Evolutionary conservation across 257 asterid genomes (phyloP).

Genomic region (Forsythia viridissima): DNA sequence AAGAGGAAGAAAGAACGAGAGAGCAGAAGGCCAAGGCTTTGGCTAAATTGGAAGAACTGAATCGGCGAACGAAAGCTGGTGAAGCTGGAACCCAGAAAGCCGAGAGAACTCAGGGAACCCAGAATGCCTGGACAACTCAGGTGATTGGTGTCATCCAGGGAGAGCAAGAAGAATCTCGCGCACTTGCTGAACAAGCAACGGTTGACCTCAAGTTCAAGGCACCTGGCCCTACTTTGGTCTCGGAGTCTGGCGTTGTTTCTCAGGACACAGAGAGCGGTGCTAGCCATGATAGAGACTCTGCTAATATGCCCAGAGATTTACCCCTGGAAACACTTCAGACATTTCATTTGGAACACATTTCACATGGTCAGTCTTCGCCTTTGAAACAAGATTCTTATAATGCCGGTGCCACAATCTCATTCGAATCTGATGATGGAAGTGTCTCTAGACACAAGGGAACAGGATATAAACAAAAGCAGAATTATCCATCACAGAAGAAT

Average conservation of each 20-base stretch:
- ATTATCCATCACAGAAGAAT: conserved; percentile 37
- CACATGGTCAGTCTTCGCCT: conserved; percentile 34
- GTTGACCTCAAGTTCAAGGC: conserved; percentile 39
- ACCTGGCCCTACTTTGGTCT: conserved; percentile 29
- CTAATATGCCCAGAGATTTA: conserved; percentile 31
- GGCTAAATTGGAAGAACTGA: conserved; percentile 94
- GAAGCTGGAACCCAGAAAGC: conserved; percentile 44
- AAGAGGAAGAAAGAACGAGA: conserved; percentile 86
- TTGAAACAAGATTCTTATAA: conserved; percentile 37
- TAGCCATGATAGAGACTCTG: conserved; percentile 37
- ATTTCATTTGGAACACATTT: conserved; percentile 32
- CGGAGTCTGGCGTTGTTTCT: conserved; percentile 31
- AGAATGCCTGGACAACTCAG: conserved; percentile 38
- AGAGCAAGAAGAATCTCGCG: conserved; percentile 38
- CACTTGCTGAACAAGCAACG: conserved; percentile 33
- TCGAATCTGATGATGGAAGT: conserved; percentile 52
- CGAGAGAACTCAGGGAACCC: conserved; percentile 38
- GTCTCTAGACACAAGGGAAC: conserved; percentile 45
- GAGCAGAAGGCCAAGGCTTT: conserved; percentile 96
- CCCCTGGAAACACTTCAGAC: conserved; percentile 34
- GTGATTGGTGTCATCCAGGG: conserved; percentile 23
- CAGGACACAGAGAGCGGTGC: conserved; percentile 28
- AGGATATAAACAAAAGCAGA: conserved; percentile 63
- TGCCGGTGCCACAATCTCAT: conserved; percentile 17
- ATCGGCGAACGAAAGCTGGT: conserved; percentile 66